Evolutionary conservation across 441 rosid genomes (phyloP).

Genomic region (Populus hybrid): DNA sequence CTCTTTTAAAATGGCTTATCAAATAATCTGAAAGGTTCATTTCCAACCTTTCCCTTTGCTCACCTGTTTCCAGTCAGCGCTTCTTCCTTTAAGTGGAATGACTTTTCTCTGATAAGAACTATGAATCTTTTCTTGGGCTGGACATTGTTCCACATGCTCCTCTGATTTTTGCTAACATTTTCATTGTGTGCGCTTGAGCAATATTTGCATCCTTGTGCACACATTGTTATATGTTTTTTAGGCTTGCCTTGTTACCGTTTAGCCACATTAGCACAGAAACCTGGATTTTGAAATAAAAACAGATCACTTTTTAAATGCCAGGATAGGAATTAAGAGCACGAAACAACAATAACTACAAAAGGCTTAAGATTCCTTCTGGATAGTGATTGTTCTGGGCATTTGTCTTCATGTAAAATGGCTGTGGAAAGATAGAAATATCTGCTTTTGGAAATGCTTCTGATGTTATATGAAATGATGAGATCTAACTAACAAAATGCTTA

Average conservation of each 20-base stretch:
- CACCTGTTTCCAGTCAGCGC: background rate
- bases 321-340: background rate
- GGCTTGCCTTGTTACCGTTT: background rate
- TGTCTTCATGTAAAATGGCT: background rate
- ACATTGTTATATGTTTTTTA: background rate
- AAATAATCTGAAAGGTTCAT: background rate
- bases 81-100: background rate
- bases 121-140: background rate
- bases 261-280: background rate
- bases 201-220: background rate
- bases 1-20: background rate
- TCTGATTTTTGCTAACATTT: background rate
- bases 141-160: background rate
- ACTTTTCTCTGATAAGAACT: background rate
- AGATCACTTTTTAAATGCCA: background rate
- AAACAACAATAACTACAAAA: background rate
- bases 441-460: background rate
- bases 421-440: background rate
- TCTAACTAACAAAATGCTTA: background rate
- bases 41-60: background rate
- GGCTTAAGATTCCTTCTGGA: background rate
- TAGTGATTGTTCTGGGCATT: background rate
- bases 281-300: conserved; percentile 19
- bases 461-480: background rate
- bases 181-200: background rate